Evolutionary conservation across 2,329 filamentous ascomycete species (phyloP).

Genomic region (Orbilia oligospora): DNA sequence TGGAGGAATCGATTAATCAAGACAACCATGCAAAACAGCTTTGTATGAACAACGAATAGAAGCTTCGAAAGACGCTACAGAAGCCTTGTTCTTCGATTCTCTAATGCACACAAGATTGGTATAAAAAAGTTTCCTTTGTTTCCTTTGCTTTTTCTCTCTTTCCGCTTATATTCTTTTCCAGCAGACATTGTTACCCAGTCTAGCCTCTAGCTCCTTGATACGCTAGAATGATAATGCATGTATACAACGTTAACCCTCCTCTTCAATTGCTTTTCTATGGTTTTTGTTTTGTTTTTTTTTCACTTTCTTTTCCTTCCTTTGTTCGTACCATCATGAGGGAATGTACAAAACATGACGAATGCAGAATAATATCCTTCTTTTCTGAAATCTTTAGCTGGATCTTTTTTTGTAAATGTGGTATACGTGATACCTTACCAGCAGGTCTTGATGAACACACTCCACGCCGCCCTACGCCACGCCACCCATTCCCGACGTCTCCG

Average conservation of each 20-base stretch:
- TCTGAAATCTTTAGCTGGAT: neutral
- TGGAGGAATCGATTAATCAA: conserved; percentile 8
- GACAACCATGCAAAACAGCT: conserved; percentile 9
- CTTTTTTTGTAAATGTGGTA: neutral
- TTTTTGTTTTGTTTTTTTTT: too few species aligned
- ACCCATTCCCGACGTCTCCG: neutral
- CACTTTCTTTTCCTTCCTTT: neutral
- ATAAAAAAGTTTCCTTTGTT: conserved; percentile 15
- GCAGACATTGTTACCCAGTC: neutral
- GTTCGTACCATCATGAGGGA: neutral
- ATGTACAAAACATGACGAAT: conserved; percentile 1
- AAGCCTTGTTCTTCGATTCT: neutral
- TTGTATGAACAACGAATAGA: conserved; percentile 6
- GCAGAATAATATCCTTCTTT: conserved; percentile 4
- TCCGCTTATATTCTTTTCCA: neutral
- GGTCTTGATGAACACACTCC: neutral
- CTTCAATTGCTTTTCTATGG: neutral
- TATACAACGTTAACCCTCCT: neutral
- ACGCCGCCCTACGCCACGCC: neutral
- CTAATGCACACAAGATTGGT: conserved; percentile 12
- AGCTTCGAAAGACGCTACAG: neutral
- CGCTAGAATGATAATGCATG: conserved; percentile 15
- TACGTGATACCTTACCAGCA: neutral
- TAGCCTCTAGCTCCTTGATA: neutral
- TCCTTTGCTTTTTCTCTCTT: neutral